Percentiles rank a stretch among this genome's conserved stretches.
These are phyloP conservation scores for Crassisporium funariophilum DNA, from an alignment of 768 basidiomycete species.

Conservation along the genomic window DNA sequence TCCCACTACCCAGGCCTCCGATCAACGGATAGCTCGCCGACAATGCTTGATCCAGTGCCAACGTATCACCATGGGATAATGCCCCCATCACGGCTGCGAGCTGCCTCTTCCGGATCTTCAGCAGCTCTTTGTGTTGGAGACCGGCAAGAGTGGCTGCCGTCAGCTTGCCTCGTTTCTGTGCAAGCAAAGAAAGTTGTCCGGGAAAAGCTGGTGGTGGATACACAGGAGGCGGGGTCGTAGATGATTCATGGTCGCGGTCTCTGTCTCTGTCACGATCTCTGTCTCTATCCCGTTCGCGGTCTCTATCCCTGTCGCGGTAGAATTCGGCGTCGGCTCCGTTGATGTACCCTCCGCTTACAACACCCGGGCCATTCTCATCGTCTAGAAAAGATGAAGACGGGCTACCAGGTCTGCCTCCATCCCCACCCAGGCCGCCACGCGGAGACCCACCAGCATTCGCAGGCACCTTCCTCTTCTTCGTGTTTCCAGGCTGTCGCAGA, in stretches of 20 bases:
- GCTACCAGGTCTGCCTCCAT: conserved; percentile 15
- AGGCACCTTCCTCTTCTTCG: conserved; percentile 89
- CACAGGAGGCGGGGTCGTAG: conserved; percentile 8
- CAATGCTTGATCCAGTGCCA: conserved; percentile 79
- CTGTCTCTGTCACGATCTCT: conserved; percentile 17
- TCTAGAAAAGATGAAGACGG: conserved; percentile 15
- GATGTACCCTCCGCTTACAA: conserved; percentile 5
- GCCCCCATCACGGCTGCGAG: conserved; percentile 70
- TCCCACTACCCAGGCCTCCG: conserved; percentile 1
- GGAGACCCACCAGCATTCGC: conserved; percentile 58
- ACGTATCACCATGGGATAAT: conserved; percentile 64
- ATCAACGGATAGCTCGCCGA: conserved; percentile 43
- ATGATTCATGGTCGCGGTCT: conserved; percentile 14
- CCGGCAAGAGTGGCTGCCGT: conserved; percentile 66
- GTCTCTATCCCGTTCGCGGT: conserved; percentile 16
- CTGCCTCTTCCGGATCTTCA: conserved; percentile 69
- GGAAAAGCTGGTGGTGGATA: conserved; percentile 27
- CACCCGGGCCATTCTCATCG: conserved; percentile 12
- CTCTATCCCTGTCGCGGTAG: conserved; percentile 17
- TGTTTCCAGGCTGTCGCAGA: conserved; percentile 76
- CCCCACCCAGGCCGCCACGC: conserved; percentile 33
- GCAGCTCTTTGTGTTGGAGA: conserved; percentile 73
- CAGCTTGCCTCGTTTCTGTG: conserved; percentile 43
- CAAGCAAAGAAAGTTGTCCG: conserved; percentile 24
- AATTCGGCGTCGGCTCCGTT: conserved; percentile 10